A percentile compares a stretch with the other conserved stretches of the same genome.
These are phyloP conservation scores for Amanita polypyramis DNA, from an alignment of 768 basidiomycete genomes.

Conservation along the genomic window DNA sequence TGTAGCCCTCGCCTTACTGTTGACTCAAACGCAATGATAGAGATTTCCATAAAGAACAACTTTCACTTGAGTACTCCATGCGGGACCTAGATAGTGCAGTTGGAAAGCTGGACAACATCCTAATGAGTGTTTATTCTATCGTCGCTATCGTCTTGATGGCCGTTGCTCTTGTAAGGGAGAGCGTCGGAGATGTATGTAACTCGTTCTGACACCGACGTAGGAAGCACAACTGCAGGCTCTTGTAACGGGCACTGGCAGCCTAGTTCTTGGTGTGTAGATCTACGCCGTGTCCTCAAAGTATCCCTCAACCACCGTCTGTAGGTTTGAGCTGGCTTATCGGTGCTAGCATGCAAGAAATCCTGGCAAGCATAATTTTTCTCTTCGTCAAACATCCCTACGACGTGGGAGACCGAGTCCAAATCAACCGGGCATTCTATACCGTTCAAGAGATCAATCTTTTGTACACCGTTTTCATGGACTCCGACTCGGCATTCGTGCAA, in stretches of 20 bases:
- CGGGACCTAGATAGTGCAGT: constrained; percentile 85
- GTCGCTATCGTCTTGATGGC: constrained; percentile 71
- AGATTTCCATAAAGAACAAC: constrained; percentile 77
- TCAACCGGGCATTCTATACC: constrained; percentile 49
- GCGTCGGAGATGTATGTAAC: constrained; percentile 10
- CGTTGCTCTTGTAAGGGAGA: constrained; percentile 53
- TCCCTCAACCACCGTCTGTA: constrained; percentile 14
- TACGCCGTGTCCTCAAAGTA: background rate
- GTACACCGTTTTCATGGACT: constrained; percentile 62
- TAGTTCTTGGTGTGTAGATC: constrained; percentile 32
- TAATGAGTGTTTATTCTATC: constrained; percentile 72
- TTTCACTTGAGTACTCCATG: constrained; percentile 81
- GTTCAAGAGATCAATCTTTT: constrained; percentile 85
- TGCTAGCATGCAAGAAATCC: constrained; percentile 65
- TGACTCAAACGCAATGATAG: constrained; percentile 19
- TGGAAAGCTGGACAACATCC: constrained; percentile 74
- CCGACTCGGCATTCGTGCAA: constrained; percentile 50
- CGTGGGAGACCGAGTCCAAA: constrained; percentile 62
- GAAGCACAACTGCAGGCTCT: constrained; percentile 66
- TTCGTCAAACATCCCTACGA: constrained; percentile 84
- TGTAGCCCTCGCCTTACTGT: background rate
- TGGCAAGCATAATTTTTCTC: constrained; percentile 83
- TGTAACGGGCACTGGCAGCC: constrained; percentile 64
- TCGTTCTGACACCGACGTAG: constrained; percentile 20
- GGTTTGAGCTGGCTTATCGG: constrained; percentile 86